A percentile compares a stretch with the other conserved stretches of the same genome.
These are phyloP conservation scores for Verticillium tricorpus DNA, from an alignment of 2,329 filamentous ascomycete species.

Conservation along the genomic window DNA sequence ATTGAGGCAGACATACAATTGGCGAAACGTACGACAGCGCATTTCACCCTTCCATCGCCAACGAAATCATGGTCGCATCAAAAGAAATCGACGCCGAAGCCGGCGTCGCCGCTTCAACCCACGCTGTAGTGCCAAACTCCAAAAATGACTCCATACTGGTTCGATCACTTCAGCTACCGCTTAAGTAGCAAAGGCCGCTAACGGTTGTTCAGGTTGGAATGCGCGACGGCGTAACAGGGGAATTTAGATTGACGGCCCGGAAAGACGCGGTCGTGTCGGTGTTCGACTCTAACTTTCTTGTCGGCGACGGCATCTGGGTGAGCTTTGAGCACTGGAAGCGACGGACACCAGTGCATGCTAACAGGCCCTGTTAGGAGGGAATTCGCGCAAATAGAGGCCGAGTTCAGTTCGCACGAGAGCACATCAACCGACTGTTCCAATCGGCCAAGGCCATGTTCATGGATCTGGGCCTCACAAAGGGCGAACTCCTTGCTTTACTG, in stretches of 20 bases:
- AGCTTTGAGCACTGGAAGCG: background rate
- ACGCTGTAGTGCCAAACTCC: slow-evolving; percentile 17
- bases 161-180: background rate
- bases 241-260: slow-evolving; percentile 17
- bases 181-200: background rate
- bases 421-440: slow-evolving; percentile 22
- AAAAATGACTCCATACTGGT: slow-evolving; percentile 19
- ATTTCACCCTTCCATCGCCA: background rate
- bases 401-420: slow-evolving; percentile 21
- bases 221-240: slow-evolving; percentile 18
- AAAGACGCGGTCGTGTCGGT: slow-evolving; percentile 19
- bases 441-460: slow-evolving; percentile 24
- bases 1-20: too few relatives aligned
- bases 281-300: slow-evolving; percentile 22
- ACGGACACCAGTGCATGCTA: background rate
- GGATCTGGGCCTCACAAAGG: slow-evolving; percentile 20
- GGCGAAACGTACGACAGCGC: background rate
- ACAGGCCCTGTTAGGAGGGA: slow-evolving; percentile 13
- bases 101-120: slow-evolving; percentile 9
- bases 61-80: background rate
- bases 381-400: slow-evolving; percentile 18
- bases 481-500: slow-evolving; percentile 16
- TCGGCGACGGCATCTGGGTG: slow-evolving; percentile 23
- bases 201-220: slow-evolving; percentile 16
- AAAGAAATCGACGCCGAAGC: background rate